A percentile compares a stretch with the other conserved stretches of the same genome.
phyloP scores from a whole-genome alignment of 441 rosid genomes.

The Eutrema salsugineum region DNA sequence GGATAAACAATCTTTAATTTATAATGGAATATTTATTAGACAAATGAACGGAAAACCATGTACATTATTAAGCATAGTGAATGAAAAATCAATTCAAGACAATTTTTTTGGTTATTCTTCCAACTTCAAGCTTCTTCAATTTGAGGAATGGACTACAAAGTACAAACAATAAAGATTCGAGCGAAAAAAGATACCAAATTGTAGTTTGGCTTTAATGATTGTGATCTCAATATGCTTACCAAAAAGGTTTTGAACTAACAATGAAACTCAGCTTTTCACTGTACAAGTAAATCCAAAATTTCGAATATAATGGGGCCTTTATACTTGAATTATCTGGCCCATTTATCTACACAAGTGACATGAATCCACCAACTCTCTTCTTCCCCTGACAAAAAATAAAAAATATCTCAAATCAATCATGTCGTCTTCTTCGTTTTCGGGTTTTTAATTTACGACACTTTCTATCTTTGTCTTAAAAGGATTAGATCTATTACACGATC shows the following conservation, averaged over 20 bases:
- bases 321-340: constrained; percentile 11
- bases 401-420: constrained; percentile 6
- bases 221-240: not conserved
- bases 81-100: too few species aligned
- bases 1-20: not conserved
- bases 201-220: too few species aligned
- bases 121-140: too few species aligned
- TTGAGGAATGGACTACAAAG: too few species aligned
- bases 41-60: too few species aligned
- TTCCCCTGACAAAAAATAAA: not conserved
- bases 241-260: not conserved
- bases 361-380: not conserved
- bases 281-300: not conserved
- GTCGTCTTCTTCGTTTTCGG: constrained; percentile 24
- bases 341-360: not conserved
- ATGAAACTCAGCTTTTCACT: not conserved
- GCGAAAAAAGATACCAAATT: too few species aligned
- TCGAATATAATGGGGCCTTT: constrained; percentile 19
- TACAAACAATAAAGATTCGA: too few species aligned
- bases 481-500: constrained; percentile 24
- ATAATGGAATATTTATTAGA: too few species aligned
- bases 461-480: not conserved
- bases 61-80: too few species aligned
- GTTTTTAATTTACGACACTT: not conserved
- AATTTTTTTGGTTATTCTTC: too few species aligned